Percentiles rank a stretch among this genome's conserved stretches.
phyloP scores from a whole-genome alignment of 768 basidiomycete genomes.

The Mycena vitilis region DNA sequence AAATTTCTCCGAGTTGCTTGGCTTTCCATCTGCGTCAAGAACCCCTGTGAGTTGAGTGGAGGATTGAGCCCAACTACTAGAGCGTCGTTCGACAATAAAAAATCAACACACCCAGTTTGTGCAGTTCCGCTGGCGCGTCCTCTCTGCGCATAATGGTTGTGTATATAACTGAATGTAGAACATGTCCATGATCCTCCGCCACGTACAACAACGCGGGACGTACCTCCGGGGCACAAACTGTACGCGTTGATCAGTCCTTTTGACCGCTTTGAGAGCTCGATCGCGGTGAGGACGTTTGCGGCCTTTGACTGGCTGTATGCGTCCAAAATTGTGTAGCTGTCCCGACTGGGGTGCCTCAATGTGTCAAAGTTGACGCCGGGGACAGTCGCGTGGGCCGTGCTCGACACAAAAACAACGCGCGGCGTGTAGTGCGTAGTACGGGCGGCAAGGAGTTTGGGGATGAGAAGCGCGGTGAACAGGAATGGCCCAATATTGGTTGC shows the following conservation, averaged over 20 bases:
- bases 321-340: background rate
- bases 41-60: no score
- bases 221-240: constrained; percentile 1
- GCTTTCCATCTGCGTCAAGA: no score
- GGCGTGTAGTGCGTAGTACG: background rate
- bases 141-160: no score
- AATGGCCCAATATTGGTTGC: background rate
- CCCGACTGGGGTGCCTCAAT: background rate
- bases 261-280: background rate
- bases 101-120: no score
- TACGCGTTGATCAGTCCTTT: background rate
- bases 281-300: background rate
- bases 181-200: no score
- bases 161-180: no score
- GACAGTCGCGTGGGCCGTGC: background rate
- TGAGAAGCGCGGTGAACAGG: background rate
- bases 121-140: no score
- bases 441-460: constrained; percentile 3
- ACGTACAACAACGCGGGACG: no score
- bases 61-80: no score
- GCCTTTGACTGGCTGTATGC: background rate
- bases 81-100: no score
- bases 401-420: background rate
- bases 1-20: no score
- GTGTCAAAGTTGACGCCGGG: background rate